phyloP scores from a whole-genome alignment of 1,284 basidiomycete genomes.

The Baeospora myosura region DNA sequence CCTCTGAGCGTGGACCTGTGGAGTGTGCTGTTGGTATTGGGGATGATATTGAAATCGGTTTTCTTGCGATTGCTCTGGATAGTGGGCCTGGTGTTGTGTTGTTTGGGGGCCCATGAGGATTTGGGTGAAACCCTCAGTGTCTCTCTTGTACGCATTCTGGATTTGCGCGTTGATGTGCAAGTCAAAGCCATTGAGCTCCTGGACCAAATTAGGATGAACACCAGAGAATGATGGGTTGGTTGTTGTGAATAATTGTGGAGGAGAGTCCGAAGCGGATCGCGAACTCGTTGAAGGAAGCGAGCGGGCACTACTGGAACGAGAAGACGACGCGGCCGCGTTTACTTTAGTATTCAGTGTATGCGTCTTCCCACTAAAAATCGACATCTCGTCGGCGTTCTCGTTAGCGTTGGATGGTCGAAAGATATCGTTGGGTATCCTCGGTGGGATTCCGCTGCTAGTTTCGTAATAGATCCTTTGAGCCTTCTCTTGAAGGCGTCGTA shows the following conservation, averaged over 20 bases:
- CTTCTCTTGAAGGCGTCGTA: conserved; percentile 51
- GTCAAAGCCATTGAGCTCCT: conserved; percentile 53
- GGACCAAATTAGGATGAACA: conserved; percentile 54
- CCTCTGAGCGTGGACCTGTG: conserved; percentile 1
- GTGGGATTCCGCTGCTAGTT: conserved; percentile 35
- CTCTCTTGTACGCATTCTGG: conserved; percentile 35
- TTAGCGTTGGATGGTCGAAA: conserved; percentile 39
- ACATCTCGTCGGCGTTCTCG: conserved; percentile 50
- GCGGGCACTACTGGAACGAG: conserved; percentile 10
- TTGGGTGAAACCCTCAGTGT: conserved; percentile 24
- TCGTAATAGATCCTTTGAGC: conserved; percentile 49
- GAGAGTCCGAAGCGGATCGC: conserved; percentile 15
- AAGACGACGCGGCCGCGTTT: conserved; percentile 14
- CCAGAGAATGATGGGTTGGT: conserved; percentile 35
- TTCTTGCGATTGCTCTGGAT: background rate
- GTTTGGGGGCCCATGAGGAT: conserved; percentile 10
- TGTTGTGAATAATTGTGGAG: conserved; percentile 19
- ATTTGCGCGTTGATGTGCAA: conserved; percentile 50
- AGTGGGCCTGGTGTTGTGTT: background rate
- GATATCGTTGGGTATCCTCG: conserved; percentile 44
- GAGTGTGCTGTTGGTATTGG: conserved; percentile 13
- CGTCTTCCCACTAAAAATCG: conserved; percentile 66
- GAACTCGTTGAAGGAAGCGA: conserved; percentile 14
- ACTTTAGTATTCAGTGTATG: conserved; percentile 47
- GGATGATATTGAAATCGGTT: too few species aligned